Evolutionary conservation across 1,284 basidiomycete genomes (phyloP).

Genomic region (Ganoderma multipileum): DNA sequence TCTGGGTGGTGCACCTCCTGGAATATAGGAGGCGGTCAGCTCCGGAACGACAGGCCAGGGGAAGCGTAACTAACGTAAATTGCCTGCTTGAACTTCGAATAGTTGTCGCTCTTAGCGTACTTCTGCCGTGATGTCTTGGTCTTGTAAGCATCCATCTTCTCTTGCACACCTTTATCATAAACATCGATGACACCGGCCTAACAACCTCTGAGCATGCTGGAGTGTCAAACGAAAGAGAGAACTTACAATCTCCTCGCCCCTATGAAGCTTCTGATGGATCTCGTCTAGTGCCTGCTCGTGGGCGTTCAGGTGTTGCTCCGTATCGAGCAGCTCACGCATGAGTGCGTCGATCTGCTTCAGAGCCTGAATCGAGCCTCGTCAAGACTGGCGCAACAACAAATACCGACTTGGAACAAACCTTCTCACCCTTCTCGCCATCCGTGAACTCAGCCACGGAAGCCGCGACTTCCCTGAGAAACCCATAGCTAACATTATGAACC

Average conservation of each 20-base stretch:
- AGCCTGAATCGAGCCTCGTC: constrained; percentile 45
- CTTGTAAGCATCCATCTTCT: constrained; percentile 54
- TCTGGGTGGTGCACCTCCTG: constrained; percentile 76
- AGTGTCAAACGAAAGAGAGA: constrained; percentile 6
- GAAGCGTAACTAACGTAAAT: constrained; percentile 58
- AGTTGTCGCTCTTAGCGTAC: constrained; percentile 69
- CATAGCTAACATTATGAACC: constrained; percentile 51
- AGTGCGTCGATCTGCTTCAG: constrained; percentile 64
- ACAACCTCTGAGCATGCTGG: background rate
- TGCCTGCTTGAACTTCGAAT: constrained; percentile 66
- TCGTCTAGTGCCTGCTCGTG: constrained; percentile 62
- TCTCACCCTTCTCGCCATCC: constrained; percentile 57
- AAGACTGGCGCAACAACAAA: constrained; percentile 6
- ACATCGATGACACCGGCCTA: constrained; percentile 55
- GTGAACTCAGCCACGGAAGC: constrained; percentile 66
- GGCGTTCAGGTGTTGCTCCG: constrained; percentile 61
- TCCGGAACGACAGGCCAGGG: background rate
- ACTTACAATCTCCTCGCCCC: constrained; percentile 65
- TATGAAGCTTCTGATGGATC: constrained; percentile 60
- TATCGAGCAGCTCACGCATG: constrained; percentile 73
- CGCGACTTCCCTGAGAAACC: constrained; percentile 61
- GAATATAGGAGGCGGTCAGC: background rate
- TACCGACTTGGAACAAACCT: constrained; percentile 47
- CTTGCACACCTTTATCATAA: constrained; percentile 54
- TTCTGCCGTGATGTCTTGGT: constrained; percentile 75